Evolutionary conservation across 805 yeast species (phyloP).

Genomic region (Candida morakotiae): DNA sequence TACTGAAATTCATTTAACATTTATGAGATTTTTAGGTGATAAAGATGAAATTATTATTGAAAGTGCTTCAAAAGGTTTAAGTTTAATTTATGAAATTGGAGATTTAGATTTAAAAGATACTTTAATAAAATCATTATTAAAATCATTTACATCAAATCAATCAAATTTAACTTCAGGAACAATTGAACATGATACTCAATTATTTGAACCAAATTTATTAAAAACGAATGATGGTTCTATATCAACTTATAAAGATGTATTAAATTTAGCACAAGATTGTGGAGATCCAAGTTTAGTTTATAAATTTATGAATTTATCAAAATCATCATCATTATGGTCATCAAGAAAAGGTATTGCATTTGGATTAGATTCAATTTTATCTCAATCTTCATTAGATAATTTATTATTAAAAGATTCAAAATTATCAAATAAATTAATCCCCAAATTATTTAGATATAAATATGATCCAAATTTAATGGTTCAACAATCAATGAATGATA

Average conservation of each 20-base stretch:
- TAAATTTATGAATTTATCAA: constrained; percentile 89
- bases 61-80: constrained; percentile 83
- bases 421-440: constrained; percentile 61
- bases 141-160: constrained; percentile 66
- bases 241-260: constrained; percentile 86
- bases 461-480: constrained; percentile 81
- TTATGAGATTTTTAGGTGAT: constrained; percentile 75
- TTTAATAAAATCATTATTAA: constrained; percentile 66
- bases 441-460: constrained; percentile 77
- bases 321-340: constrained; percentile 85
- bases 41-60: constrained; percentile 89
- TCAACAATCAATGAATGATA: constrained; percentile 77
- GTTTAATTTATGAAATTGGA: constrained; percentile 77
- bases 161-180: constrained; percentile 61
- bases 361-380: constrained; percentile 81
- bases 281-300: constrained; percentile 94
- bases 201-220: constrained; percentile 79
- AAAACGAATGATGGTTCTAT: constrained; percentile 82
- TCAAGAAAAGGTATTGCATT: constrained; percentile 92
- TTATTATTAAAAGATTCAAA: constrained; percentile 50
- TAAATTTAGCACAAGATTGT: constrained; percentile 85
- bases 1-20: constrained; percentile 64
- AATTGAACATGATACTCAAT: constrained; percentile 72
- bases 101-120: constrained; percentile 62
- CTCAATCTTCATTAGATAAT: constrained; percentile 69